Evolutionary conservation across 495 filamentous ascomycete genomes (phyloP), one percentile per base, ranked within the genome.

Genomic region (Penicillium paxilli): DNA sequence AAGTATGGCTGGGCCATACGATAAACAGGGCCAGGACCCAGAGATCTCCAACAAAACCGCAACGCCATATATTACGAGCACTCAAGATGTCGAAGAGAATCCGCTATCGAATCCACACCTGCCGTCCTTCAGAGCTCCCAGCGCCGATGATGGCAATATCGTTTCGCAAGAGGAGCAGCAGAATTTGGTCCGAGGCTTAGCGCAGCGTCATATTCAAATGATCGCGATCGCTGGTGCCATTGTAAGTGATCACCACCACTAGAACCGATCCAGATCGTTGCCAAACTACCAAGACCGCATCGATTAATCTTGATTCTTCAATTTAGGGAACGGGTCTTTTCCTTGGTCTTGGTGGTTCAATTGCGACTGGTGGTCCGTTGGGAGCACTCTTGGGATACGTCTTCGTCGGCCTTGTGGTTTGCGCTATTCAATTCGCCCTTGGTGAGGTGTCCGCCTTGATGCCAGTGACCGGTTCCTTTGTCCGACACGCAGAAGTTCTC

Each of bases 211-310:
- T 56, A 73, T 80, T 12, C 80, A 83, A 52, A 81, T 86, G 75
- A 77, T 83, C 53, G 81, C 82, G 17, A 75, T 84, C 25, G 80
- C 79, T 6, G 81, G 81, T 30, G 82, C 81, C 10, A 84, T 86
- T 58, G 71, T 74, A 64, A 20, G 69, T 52, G 14, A n/a, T n/a
- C 23, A 14, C 30, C 38, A 10, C 25, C 26, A 16, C 21, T 1
- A 14, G n/a, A 11, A 37, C 24, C 20, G 10, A n/a, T n/a, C n/a
- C n/a, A n/a, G n/a, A n/a, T n/a, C n/a, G n/a, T n/a, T n/a, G n/a
- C n/a, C n/a, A n/a, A n/a, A n/a, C n/a, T n/a, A n/a, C n/a, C 10
- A 6, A 24, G 25, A 24, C 11, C 45, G 42, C 19, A 48, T 20
- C 5, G 26, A 5, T 5, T 28, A 5, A 11, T 5, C 26, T 28